Conservation (phyloP, 2,329 filamentous ascomycete genomes). For the Penicillium hordei region DNA sequence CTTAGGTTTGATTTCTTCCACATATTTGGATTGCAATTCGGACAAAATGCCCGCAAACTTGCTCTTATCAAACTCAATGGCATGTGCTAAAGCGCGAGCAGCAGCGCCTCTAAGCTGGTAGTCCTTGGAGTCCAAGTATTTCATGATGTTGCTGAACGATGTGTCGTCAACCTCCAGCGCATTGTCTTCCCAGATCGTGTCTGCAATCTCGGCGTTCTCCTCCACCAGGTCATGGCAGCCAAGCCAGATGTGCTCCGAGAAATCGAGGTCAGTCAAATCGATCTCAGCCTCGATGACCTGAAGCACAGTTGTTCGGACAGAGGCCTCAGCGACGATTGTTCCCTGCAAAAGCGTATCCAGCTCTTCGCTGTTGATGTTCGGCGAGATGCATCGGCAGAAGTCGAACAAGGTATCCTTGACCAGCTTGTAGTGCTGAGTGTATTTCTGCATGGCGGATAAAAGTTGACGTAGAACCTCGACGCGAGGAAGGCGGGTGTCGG, state of each 20-base stretch:
- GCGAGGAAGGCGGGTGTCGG: constrained; percentile 73
- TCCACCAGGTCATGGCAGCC: constrained; percentile 86
- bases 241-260: constrained; percentile 90
- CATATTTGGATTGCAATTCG: constrained; percentile 69
- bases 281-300: constrained; percentile 90
- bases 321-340: constrained; percentile 72
- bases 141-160: constrained; percentile 66
- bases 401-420: constrained; percentile 91
- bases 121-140: constrained; percentile 78
- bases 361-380: constrained; percentile 73
- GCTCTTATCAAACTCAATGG: constrained; percentile 60
- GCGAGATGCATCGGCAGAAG: constrained; percentile 77
- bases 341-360: constrained; percentile 75
- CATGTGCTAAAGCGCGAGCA: constrained; percentile 75
- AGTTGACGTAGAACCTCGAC: constrained; percentile 69
- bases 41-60: constrained; percentile 63
- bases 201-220: constrained; percentile 80
- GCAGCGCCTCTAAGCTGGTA: constrained; percentile 79
- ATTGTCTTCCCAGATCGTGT: constrained; percentile 94
- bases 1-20: constrained; percentile 76
- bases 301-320: constrained; percentile 79
- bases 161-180: constrained; percentile 68
- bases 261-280: constrained; percentile 82
- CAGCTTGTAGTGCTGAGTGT: constrained; percentile 90
- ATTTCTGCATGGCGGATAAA: constrained; percentile 79